Conservation (phyloP, 148 eudicot species). For the Vaccinium darrowii region DNA sequence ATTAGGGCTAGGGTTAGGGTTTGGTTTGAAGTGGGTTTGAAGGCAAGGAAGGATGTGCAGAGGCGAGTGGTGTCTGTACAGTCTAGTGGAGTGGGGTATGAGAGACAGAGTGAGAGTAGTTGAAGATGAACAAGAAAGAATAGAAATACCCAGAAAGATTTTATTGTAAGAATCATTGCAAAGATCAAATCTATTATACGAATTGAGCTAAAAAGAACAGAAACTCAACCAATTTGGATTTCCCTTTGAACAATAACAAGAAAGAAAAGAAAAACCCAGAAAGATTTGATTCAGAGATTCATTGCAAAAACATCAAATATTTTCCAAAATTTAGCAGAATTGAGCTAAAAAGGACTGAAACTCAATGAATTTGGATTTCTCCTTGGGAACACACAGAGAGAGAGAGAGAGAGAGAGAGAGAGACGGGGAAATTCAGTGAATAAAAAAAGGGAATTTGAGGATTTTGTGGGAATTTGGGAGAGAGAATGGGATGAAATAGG, state of each 20-base stretch:
- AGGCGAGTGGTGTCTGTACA: slow-evolving; percentile 71
- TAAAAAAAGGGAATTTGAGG: not conserved
- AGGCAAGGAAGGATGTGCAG: slow-evolving; percentile 74
- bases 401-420: not conserved
- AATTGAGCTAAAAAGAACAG: not conserved
- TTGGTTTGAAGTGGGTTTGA: slow-evolving; percentile 51
- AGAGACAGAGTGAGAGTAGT: slow-evolving; percentile 15
- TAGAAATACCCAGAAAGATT: slow-evolving; percentile 7
- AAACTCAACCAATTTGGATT: not conserved
- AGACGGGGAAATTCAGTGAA: not conserved
- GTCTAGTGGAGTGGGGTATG: slow-evolving; percentile 50
- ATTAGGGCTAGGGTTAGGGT: slow-evolving; percentile 55
- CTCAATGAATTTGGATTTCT: not conserved
- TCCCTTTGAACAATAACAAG: not conserved
- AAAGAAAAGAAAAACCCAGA: not conserved
- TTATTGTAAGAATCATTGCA: slow-evolving; percentile 10
- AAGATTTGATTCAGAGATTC: not conserved
- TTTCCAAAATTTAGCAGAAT: too few relatives aligned
- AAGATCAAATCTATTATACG: not conserved
- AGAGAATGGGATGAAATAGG: not conserved
- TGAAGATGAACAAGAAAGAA: not conserved
- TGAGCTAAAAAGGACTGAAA: not conserved
- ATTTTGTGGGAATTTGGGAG: not conserved
- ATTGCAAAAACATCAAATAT: not conserved
- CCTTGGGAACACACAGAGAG: not conserved